Conservation (phyloP, 2,329 filamentous ascomycete species). For the Aplosporella prunicola region DNA sequence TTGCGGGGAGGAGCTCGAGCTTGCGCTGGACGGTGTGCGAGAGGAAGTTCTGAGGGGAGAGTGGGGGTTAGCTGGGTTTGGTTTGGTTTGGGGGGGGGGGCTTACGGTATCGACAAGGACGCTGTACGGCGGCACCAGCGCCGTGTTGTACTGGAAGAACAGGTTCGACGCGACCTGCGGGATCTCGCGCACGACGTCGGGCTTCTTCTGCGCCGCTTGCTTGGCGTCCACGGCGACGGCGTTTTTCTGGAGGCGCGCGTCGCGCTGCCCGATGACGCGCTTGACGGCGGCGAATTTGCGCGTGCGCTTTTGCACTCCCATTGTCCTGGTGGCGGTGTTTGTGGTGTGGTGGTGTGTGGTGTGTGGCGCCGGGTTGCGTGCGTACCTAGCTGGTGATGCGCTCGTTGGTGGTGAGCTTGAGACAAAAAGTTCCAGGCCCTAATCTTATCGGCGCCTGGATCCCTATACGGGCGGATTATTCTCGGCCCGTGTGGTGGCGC, state of each 20-base stretch:
- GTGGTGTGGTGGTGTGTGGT: no score
- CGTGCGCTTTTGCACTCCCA: slow-evolving; percentile 85
- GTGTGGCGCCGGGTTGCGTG: no score
- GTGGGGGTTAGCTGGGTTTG: slow-evolving; percentile 18
- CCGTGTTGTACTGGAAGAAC: slow-evolving; percentile 55
- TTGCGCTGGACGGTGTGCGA: slow-evolving; percentile 87
- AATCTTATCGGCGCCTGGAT: no score
- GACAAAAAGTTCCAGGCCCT: no score
- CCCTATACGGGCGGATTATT: no score
- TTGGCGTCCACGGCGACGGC: slow-evolving; percentile 54
- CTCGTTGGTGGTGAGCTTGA: no score
- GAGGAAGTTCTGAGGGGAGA: slow-evolving; percentile 58
- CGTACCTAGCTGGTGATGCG: no score
- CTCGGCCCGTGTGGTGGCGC: no score
- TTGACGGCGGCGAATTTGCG: slow-evolving; percentile 83
- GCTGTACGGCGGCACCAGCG: slow-evolving; percentile 72
- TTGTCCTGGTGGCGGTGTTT: slow-evolving; percentile 33
- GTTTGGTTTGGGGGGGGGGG: neutral
- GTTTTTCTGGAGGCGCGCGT: slow-evolving; percentile 77
- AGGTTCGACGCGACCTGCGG: slow-evolving; percentile 63
- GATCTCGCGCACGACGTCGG: slow-evolving; percentile 64
- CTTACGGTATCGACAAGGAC: slow-evolving; percentile 64
- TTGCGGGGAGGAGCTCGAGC: slow-evolving; percentile 72
- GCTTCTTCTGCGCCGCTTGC: slow-evolving; percentile 45
- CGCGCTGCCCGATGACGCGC: slow-evolving; percentile 70